phyloP scores from a whole-genome alignment of 2,329 filamentous ascomycete species.

The Plenodomus tracheiphilus region DNA sequence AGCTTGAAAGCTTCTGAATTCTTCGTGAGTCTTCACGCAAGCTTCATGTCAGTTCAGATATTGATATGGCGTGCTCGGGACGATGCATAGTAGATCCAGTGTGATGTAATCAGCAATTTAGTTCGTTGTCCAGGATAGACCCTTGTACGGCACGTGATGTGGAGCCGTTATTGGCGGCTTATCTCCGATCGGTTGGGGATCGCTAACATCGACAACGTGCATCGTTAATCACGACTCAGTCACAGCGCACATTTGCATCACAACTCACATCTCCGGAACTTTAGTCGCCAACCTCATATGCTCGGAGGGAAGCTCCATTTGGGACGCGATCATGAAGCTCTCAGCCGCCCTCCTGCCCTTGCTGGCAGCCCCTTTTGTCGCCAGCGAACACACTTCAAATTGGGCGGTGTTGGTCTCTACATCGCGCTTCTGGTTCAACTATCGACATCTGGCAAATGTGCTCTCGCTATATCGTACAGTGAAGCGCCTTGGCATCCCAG shows the following conservation, averaged over 20 bases:
- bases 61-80: conserved; percentile 24
- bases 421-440: conserved; percentile 99
- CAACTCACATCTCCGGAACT: neutral
- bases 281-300: neutral
- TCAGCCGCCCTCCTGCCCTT: conserved; percentile 29
- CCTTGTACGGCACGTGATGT: conserved; percentile 20
- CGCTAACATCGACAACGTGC: conserved; percentile 23
- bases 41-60: conserved; percentile 10
- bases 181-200: conserved; percentile 38
- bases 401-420: conserved; percentile 99
- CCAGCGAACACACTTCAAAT: conserved; percentile 89
- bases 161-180: conserved; percentile 18
- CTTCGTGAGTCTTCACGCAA: conserved; percentile 6
- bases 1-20: conserved; percentile 12
- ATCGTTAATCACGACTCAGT: conserved; percentile 13
- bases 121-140: neutral
- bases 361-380: conserved; percentile 47
- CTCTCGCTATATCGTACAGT: conserved; percentile 97
- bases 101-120: neutral
- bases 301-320: neutral
- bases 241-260: neutral
- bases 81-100: conserved; percentile 19
- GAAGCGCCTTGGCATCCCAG: conserved; percentile 94
- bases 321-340: conserved; percentile 25
- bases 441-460: conserved; percentile 96